Conservation (phyloP, 805 yeast genomes). For the Candida fluviatilis region DNA sequence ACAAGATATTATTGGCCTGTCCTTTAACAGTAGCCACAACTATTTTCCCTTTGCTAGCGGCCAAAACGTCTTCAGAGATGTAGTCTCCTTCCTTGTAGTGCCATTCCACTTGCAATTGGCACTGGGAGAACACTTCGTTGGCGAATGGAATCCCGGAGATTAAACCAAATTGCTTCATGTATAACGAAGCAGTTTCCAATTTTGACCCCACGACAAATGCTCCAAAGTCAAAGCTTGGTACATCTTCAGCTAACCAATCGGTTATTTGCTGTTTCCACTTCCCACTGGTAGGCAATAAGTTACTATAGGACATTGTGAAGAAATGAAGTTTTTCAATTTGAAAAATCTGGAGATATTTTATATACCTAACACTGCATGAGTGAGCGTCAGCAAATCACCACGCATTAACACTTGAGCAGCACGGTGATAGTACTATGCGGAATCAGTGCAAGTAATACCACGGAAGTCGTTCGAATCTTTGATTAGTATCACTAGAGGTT, state of each 20-base stretch:
- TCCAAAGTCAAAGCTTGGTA: slow-evolving; percentile 91
- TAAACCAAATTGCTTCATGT: slow-evolving; percentile 77
- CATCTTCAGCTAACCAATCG: slow-evolving; percentile 78
- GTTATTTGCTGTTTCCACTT: slow-evolving; percentile 79
- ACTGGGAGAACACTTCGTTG: slow-evolving; percentile 74
- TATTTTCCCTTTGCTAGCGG: slow-evolving; percentile 47
- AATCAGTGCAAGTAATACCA: too few relatives aligned
- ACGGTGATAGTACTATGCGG: too few relatives aligned
- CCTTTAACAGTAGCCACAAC: slow-evolving; percentile 79
- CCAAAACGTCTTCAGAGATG: slow-evolving; percentile 38
- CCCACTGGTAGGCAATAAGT: slow-evolving; percentile 71
- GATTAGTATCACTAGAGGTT: too few relatives aligned
- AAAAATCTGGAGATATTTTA: not conserved
- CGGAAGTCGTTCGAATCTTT: too few relatives aligned
- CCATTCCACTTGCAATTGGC: slow-evolving; percentile 74
- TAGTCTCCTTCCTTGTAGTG: slow-evolving; percentile 61
- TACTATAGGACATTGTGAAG: slow-evolving; percentile 24
- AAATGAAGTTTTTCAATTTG: slow-evolving; percentile 8
- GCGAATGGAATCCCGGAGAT: slow-evolving; percentile 89
- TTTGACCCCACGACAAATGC: slow-evolving; percentile 90
- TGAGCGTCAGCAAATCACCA: too few relatives aligned
- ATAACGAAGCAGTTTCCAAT: slow-evolving; percentile 66
- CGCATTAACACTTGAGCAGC: too few relatives aligned
- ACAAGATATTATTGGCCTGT: slow-evolving; percentile 69
- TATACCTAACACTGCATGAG: too few relatives aligned